phyloP scores from a whole-genome alignment of 371 early-diverging fungal genomes.

The Mortierella sp. region DNA sequence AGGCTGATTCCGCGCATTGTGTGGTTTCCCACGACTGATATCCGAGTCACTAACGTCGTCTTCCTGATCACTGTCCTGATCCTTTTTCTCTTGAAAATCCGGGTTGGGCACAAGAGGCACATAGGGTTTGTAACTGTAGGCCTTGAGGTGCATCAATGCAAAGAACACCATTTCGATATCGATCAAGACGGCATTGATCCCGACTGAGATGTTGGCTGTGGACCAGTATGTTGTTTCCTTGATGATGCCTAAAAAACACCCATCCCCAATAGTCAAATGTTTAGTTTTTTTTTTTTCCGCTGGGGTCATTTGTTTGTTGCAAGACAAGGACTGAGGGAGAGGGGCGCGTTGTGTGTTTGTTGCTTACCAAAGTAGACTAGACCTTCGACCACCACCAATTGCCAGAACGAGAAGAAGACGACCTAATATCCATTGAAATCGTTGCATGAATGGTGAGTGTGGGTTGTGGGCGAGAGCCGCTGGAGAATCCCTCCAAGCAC shows the following conservation, averaged over 20 bases:
- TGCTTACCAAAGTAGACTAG: constrained; percentile 48
- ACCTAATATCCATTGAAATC: constrained; percentile 31
- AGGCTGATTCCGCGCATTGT: too few species aligned
- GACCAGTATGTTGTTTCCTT: constrained; percentile 49
- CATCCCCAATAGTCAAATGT: not conserved
- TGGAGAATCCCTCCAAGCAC: too few species aligned
- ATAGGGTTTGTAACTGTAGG: constrained; percentile 52
- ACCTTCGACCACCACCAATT: constrained; percentile 39
- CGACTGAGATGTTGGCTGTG: constrained; percentile 43
- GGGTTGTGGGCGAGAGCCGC: too few species aligned
- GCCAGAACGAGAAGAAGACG: constrained; percentile 57
- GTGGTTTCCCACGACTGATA: too few species aligned
- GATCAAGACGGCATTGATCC: constrained; percentile 46
- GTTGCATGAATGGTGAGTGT: too few species aligned
- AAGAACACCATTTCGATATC: constrained; percentile 53
- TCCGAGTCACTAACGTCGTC: too few species aligned
- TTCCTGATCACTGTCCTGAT: too few species aligned
- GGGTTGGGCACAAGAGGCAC: constrained; percentile 44
- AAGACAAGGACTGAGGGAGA: not conserved
- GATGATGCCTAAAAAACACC: constrained; percentile 20
- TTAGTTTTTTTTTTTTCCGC: constrained; percentile 6
- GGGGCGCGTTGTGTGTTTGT: not conserved
- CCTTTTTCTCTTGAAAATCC: constrained; percentile 4
- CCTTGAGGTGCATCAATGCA: constrained; percentile 46
- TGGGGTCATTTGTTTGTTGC: not conserved